phyloP scores from a whole-genome alignment of 805 yeast species.

The Pichia ethanolica region DNA sequence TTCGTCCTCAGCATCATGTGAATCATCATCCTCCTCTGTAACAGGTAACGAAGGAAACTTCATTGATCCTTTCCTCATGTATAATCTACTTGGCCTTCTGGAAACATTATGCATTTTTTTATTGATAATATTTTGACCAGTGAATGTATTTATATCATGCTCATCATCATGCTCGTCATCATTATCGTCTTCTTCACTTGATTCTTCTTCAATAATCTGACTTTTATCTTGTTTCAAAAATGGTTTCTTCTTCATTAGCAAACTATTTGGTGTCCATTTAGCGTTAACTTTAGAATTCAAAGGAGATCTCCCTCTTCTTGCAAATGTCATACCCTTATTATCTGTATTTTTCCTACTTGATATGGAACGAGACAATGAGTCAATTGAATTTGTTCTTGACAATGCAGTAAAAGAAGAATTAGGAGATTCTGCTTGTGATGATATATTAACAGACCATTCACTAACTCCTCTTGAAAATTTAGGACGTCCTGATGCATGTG shows the following conservation, averaged over 20 bases:
- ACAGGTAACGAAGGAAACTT: constrained; percentile 9
- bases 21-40: constrained; percentile 13
- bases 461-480: constrained; percentile 25
- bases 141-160: background rate
- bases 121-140: constrained; percentile 8
- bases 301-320: constrained; percentile 29
- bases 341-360: constrained; percentile 20
- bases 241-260: constrained; percentile 18
- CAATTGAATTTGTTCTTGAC: constrained; percentile 31
- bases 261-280: constrained; percentile 21
- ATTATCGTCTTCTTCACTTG: constrained; percentile 3
- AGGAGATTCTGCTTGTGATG: constrained; percentile 27
- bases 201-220: constrained; percentile 32
- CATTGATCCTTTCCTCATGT: constrained; percentile 6
- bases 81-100: constrained; percentile 6
- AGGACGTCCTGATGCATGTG: constrained; percentile 17
- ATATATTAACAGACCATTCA: constrained; percentile 24
- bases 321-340: constrained; percentile 8
- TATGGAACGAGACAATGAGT: constrained; percentile 24
- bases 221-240: constrained; percentile 45
- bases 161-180: constrained; percentile 3
- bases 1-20: constrained; percentile 8
- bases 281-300: constrained; percentile 23
- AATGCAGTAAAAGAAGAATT: constrained; percentile 27
- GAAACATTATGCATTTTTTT: background rate